Evolutionary conservation across 441 rosid genomes (phyloP), one percentile per base, ranked within the genome.

Genomic region (Populus tomentosa): DNA sequence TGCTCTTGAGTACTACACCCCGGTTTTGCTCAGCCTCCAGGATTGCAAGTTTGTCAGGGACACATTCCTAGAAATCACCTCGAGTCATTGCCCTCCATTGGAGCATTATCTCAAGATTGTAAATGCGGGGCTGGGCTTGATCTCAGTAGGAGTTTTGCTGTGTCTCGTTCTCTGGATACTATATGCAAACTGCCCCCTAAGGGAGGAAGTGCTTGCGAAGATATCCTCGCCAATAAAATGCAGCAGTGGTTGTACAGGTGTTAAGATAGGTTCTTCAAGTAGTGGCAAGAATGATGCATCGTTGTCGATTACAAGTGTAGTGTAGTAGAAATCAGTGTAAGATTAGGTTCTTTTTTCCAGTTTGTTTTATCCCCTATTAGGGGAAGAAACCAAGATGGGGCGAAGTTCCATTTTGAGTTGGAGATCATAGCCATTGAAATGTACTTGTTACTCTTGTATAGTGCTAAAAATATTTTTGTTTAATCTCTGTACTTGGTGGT

Each of bases 101-200:
- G 95, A 84, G 78, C 92, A 78, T 76, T 75, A 88, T 78, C 94
- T 95, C 33, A 88, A 80, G 86, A 77, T 87, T 66, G 90, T 95
- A 74, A 92, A 89, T 36, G 92, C 91, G 33, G 99, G 99, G 59
- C 76, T 95, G 65, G 97, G 95, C 10, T 78, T 94, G 75, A 90
- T 95, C 80, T 91, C 99, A 0, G 88, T 82, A 0, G 99, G 98
- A 78, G 94, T 95, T 82, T 78, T 94, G 87, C 89, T 95, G 6
- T 92, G 99, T 75, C 87, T 94, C 23, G 86, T 95, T 72, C 90
- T 95, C 38, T 94, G 99, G 99, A 83, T 90, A 69, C 82, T 89
- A 70, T 91, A 91, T 85, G 95, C 97, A 76, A 94, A 94, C 99
- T 93, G 89, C 94, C 97, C 95, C 98, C 93, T 73, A 94, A 91